Evolutionary conservation across 139 green algal genomes (phyloP).

Genomic region (Chlamydomonas sp.): DNA sequence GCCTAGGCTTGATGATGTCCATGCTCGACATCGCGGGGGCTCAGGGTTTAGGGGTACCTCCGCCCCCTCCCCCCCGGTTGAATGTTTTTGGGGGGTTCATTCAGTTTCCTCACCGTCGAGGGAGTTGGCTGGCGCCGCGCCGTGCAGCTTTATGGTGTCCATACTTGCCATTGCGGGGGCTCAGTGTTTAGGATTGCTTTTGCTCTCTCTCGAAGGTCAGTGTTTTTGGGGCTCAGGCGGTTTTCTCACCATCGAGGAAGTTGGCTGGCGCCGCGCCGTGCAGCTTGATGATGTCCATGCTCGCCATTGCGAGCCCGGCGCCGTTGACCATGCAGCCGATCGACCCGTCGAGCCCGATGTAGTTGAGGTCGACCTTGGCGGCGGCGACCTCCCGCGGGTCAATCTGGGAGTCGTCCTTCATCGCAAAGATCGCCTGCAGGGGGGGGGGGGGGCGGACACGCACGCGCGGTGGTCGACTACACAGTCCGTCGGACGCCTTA

Average conservation of each 20-base stretch:
- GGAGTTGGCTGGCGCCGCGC: slow-evolving; percentile 88
- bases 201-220: too few relatives aligned
- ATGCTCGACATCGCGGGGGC: slow-evolving; percentile 99
- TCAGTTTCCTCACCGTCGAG: too few relatives aligned
- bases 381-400: slow-evolving; percentile 84
- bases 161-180: slow-evolving; percentile 99
- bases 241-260: slow-evolving; percentile 97
- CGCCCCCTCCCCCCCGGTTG: too few relatives aligned
- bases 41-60: too few relatives aligned
- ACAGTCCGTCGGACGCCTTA: too few relatives aligned
- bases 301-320: slow-evolving; percentile 97
- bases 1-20: slow-evolving; percentile 98
- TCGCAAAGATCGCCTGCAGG: slow-evolving; percentile 83
- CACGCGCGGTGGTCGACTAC: too few relatives aligned
- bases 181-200: too few relatives aligned
- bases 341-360: slow-evolving; percentile 95
- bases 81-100: too few relatives aligned
- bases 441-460: too few relatives aligned
- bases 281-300: slow-evolving; percentile 99
- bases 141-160: slow-evolving; percentile 98
- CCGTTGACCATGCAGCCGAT: slow-evolving; percentile 98
- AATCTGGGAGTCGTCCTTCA: slow-evolving; percentile 80
- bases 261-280: slow-evolving; percentile 89
- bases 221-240: too few relatives aligned
- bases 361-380: slow-evolving; percentile 92